Evolutionary conservation across 306 rosid genomes (phyloP), one percentile per base, ranked within the genome.

Genomic region (Gastrolobium bilobum): DNA sequence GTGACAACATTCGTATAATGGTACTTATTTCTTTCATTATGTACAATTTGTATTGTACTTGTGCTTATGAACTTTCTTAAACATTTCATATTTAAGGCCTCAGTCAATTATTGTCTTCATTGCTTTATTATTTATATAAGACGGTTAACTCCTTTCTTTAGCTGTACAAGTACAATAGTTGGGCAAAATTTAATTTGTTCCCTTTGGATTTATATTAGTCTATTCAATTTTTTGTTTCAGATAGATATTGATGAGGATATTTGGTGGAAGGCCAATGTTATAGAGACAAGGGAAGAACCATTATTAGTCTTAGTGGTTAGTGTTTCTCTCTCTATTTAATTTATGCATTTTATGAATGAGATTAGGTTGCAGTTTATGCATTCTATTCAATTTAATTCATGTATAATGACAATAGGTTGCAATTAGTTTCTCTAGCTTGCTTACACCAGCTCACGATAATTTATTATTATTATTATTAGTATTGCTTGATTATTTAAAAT

Each of bases 261-360:
- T 52, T 71, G 86, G 84, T 91, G 98, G 98, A 88, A 88, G 92
- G 88, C 90, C 35, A 50, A 86, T 79, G 88, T 89, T 50, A 84
- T 97, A 88, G 98, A 93, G 91, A 89, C 93, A 58, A 93, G 83
- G 73, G 98, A 91, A 75, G 98, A 93, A 69, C 88, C 26, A 20
- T 20, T 20, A 20, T 20, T 20, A 20, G 26, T 44, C 51, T n/a
- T n/a, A n/a, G n/a, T n/a, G n/a, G n/a, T n/a, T n/a, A n/a, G n/a
- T n/a, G n/a, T n/a, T n/a, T n/a, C n/a, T n/a, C n/a, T n/a, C n/a
- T n/a, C n/a, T n/a, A n/a, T n/a, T n/a, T n/a, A n/a, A n/a, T n/a
- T n/a, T n/a, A n/a, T n/a, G n/a, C n/a, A n/a, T n/a, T n/a, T n/a
- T n/a, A n/a, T n/a, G n/a, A n/a, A n/a, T n/a, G n/a, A n/a, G n/a